Evolutionary conservation across 768 basidiomycete species (phyloP), one percentile per base, ranked within the genome.

Genomic region (Collybia nuda): DNA sequence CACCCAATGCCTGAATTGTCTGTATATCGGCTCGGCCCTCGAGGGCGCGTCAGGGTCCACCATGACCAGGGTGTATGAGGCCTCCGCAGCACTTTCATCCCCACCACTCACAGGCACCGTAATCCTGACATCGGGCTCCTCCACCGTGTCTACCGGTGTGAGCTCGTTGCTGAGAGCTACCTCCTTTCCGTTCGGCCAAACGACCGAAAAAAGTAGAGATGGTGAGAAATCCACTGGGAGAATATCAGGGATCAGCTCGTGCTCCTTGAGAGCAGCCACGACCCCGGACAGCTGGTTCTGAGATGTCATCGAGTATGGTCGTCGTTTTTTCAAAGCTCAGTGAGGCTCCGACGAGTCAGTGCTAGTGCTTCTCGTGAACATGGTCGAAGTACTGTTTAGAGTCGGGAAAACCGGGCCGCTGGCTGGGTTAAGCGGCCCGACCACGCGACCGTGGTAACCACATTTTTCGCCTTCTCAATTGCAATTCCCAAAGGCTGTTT

Each of bases 11-110:
- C 81, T 71, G 69, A 78, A 83, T 52, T 81, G 61, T 0, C 75
- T 68, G 60, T 67, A 79, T 55, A 71, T 78, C 0, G 78, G 79
- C 32, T 79, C 70, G 6, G 54, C 61, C 40, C 75, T 64, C 1
- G 78, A 80, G 0, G 81, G 82, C 2, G 82, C 82, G 51, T 83
- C 82, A 1, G 81, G 82, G 57, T 84, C 82, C 2, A 75, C 75
- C 77, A 82, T 75, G 28, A 80, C 77, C 29, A 82, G 64, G 6
- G 82, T 81, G 53, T 80, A 82, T 3, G 69, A 69, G 6, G 67
- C 53, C 28, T 73, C 70, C 18, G 40, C 28, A 6, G 40, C 50
- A 1, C 26, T 45, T 41, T 42, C 62, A 1, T 63, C 66, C 14
- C 66, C 68, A 17, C 62, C 56, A 40, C 62, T 65, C 66, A 75